These are phyloP conservation scores for Penicillium riverlandense DNA, from an alignment of 495 filamentous ascomycete genomes.

Conservation along the genomic window DNA sequence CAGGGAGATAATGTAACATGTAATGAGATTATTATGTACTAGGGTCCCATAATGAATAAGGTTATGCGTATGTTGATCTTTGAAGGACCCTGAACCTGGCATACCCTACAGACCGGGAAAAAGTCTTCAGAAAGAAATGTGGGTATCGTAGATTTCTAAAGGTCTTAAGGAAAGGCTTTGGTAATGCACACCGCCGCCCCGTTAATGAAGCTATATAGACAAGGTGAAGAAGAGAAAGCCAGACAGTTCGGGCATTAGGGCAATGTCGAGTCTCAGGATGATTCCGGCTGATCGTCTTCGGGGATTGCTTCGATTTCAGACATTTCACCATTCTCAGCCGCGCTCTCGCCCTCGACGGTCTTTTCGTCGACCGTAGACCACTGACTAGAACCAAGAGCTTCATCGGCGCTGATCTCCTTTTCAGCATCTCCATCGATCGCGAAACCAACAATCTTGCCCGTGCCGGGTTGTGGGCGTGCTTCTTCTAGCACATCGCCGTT, in stretches of 20 bases:
- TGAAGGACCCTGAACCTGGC: too few species aligned
- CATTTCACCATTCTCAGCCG: constrained; percentile 2
- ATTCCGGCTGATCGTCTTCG: background rate
- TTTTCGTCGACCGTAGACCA: constrained; percentile 31
- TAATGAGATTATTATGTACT: too few species aligned
- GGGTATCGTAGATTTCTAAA: constrained; percentile 1
- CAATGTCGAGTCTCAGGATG: background rate
- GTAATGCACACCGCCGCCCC: background rate
- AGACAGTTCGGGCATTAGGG: background rate
- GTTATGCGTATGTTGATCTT: too few species aligned
- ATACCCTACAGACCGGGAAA: too few species aligned
- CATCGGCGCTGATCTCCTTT: constrained; percentile 26
- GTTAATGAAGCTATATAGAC: background rate
- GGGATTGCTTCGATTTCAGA: background rate
- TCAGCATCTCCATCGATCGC: constrained; percentile 41
- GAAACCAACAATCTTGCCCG: constrained; percentile 64
- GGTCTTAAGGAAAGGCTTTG: background rate
- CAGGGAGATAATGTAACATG: too few species aligned
- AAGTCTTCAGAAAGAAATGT: background rate
- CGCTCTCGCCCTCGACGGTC: constrained; percentile 5
- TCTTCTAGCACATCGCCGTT: constrained; percentile 73
- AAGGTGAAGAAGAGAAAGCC: background rate
- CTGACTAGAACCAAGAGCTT: constrained; percentile 26
- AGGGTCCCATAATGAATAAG: too few species aligned
- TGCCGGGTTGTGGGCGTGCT: constrained; percentile 36